Evolutionary conservation across 2,329 filamentous ascomycete species (phyloP), one percentile per base, ranked within the genome.

Genomic region (Monilinia fructigena): DNA sequence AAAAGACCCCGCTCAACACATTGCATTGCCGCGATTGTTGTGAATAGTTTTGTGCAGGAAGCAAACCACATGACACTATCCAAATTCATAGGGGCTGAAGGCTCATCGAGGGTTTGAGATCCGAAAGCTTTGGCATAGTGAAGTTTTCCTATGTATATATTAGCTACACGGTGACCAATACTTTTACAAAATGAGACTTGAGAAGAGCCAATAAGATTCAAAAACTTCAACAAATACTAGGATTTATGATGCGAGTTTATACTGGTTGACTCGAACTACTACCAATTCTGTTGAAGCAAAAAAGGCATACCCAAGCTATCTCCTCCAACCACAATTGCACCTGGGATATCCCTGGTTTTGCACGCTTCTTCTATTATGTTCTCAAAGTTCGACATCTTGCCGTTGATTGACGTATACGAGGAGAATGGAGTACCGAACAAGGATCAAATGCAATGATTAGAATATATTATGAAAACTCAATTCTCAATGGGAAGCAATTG

Each of bases 51-150:
- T 20, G 85, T 85, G 72, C 82, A 85, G 0, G 83, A 85, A 0
- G 84, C 84, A 6, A 86, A 78, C 82, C 82, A 86, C 72, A 88
- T 90, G 0, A 86, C 77, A 11, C 79, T 85, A 50, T 90, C 86
- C 0, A 86, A 76, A 0, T 81, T 82, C 83, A 90, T 86, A 2
- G 82, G 52, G 23, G 83, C 84, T 69, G 81, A 83, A 0, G 82
- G 83, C 0, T 83, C 83, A 10, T 86, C 80, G 79, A 83, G 70
- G 23, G 76, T 75, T 1, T 73, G 74, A 12, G 64, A 68, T 1
- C 79, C 79, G 38, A 80, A 78, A 1, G 73, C 66, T 64, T 76
- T 76, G 42, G 70, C 67, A 67, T 80, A 80, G 4, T 60, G 68
- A 69, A 79, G 78, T 2, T 72, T 74, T 6, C 76, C 78, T 80